Evolutionary conservation across 805 yeast genomes (phyloP).

Genomic region (Wickerhamomyces chaumierensis): DNA sequence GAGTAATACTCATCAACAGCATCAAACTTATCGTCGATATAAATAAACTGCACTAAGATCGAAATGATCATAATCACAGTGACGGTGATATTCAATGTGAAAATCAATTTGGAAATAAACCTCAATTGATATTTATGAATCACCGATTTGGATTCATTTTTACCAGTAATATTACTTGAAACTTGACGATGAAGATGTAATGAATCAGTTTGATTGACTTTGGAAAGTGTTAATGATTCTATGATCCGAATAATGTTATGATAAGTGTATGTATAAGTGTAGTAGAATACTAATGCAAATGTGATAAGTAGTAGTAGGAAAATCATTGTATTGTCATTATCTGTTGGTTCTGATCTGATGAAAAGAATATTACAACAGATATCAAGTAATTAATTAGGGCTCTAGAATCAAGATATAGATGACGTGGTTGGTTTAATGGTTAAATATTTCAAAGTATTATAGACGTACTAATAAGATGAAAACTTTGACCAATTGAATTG

Average conservation of each 20-base stretch:
- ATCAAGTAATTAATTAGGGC: no score
- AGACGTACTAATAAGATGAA: no score
- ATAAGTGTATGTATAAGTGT: slow-evolving; percentile 13
- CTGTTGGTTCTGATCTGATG: no score
- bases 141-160: background rate
- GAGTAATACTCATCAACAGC: background rate
- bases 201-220: slow-evolving; percentile 1
- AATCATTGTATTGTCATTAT: background rate
- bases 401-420: no score
- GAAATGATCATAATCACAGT: background rate
- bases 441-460: no score
- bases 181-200: slow-evolving; percentile 3
- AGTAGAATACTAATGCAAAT: slow-evolving; percentile 4
- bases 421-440: no score
- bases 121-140: slow-evolving; percentile 1
- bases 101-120: slow-evolving; percentile 10
- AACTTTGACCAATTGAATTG: no score
- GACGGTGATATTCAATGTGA: background rate
- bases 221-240: slow-evolving; percentile 8
- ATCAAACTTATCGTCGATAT: background rate
- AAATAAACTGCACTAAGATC: background rate
- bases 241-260: slow-evolving; percentile 12
- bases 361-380: no score
- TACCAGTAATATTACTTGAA: slow-evolving; percentile 5
- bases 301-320: slow-evolving; percentile 3